Percentiles rank a stretch among this genome's conserved stretches.
Conservation (phyloP, 352 stramenopile genomes). For the Blastocystis sp. region DNA sequence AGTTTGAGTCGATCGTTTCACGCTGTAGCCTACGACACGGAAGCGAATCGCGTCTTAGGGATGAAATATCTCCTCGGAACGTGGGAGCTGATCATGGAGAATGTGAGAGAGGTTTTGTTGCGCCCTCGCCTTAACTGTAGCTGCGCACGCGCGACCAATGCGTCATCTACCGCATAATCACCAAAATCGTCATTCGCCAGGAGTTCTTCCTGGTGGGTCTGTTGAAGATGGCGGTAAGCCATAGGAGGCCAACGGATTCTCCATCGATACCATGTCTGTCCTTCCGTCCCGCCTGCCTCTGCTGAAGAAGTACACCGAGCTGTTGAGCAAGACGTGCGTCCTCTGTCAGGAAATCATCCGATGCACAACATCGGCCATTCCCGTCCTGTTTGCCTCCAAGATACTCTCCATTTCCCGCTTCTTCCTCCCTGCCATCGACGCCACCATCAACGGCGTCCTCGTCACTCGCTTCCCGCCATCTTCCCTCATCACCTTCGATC, state of each 20-base stretch:
- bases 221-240: too few relatives aligned
- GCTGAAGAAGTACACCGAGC: constrained; percentile 17
- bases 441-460: neutral
- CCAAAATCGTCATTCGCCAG: constrained; percentile 36
- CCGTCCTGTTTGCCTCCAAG: constrained; percentile 59
- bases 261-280: neutral
- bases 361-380: constrained; percentile 30
- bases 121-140: neutral
- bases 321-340: constrained; percentile 9
- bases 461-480: constrained; percentile 3
- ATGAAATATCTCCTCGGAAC: constrained; percentile 65
- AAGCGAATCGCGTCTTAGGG: constrained; percentile 25
- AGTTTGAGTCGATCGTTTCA: neutral
- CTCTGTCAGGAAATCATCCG: constrained; percentile 30
- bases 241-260: constrained; percentile 53
- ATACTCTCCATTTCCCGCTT: constrained; percentile 22
- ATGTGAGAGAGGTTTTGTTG: constrained; percentile 14
- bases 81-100: constrained; percentile 54
- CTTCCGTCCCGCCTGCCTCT: neutral
- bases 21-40: constrained; percentile 25
- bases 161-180: constrained; percentile 57
- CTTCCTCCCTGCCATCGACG: constrained; percentile 12
- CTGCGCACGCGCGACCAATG: constrained; percentile 55
- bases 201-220: constrained; percentile 46
- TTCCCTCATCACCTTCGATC: constrained; percentile 11